A percentile compares a stretch with the other conserved stretches of the same genome.
phyloP scores from a whole-genome alignment of 352 stramenopile species.

The Lagenidium giganteum region DNA sequence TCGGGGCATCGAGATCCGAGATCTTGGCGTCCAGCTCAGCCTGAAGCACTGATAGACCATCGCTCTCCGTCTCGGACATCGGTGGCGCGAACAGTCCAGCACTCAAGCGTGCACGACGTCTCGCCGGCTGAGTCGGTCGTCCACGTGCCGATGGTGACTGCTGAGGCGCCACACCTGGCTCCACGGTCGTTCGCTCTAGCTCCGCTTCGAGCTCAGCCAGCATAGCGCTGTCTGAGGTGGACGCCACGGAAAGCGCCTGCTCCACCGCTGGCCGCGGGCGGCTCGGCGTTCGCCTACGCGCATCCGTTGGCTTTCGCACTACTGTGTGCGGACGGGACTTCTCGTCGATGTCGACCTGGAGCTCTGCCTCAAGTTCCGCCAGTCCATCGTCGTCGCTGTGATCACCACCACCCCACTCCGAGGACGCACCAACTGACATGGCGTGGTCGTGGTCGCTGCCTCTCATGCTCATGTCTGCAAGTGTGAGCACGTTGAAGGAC shows the following conservation, averaged over 20 bases:
- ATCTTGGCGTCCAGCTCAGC: conserved; percentile 5
- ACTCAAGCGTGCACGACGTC: too few relatives aligned
- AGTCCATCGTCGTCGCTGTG: conserved; percentile 29
- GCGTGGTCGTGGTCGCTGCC: not conserved
- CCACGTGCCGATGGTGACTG: too few relatives aligned
- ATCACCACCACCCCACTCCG: too few relatives aligned
- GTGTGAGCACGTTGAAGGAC: too few relatives aligned
- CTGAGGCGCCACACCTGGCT: too few relatives aligned
- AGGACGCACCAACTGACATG: conserved; percentile 18
- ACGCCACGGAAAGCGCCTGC: not conserved
- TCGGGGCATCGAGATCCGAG: too few relatives aligned
- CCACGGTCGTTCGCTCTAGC: conserved; percentile 14
- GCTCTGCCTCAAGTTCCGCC: conserved; percentile 37
- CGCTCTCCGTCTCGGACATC: too few relatives aligned
- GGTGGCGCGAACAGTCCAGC: too few relatives aligned
- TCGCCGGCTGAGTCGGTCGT: too few relatives aligned
- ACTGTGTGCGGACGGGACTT: not conserved
- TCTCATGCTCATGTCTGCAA: too few relatives aligned
- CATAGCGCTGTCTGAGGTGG: conserved; percentile 13
- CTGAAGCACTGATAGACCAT: conserved; percentile 6
- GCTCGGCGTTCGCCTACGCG: too few relatives aligned
- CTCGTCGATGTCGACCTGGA: conserved; percentile 2
- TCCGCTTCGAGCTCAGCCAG: conserved; percentile 49
- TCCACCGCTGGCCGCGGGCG: not conserved
- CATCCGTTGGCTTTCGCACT: not conserved